Conservation (phyloP, 2,329 filamentous ascomycete species). For the Fusarium anguioides region DNA sequence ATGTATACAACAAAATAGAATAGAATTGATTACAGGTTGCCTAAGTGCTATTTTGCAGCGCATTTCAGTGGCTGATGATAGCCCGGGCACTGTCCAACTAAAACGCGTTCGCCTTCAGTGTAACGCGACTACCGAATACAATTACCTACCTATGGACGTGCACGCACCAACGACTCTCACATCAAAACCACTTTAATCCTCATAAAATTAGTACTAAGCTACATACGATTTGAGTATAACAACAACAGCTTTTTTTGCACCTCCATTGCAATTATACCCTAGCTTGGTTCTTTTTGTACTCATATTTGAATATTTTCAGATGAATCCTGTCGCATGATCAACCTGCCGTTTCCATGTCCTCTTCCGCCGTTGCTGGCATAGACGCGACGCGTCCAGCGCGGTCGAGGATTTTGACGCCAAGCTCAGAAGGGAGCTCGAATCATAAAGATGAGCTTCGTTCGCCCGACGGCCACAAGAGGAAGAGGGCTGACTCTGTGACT, state of each 20-base stretch:
- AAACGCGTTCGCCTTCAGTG: slow-evolving; percentile 3
- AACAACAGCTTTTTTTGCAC: slow-evolving; percentile 25
- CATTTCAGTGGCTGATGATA: neutral
- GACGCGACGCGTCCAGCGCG: slow-evolving; percentile 63
- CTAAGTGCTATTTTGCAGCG: neutral
- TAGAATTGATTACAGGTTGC: no score
- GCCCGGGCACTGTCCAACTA: slow-evolving; percentile 15
- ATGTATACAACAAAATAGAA: neutral
- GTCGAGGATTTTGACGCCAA: slow-evolving; percentile 56
- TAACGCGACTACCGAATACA: slow-evolving; percentile 20
- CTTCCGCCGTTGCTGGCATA: slow-evolving; percentile 49
- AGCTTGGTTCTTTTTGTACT: slow-evolving; percentile 5
- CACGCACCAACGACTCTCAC: slow-evolving; percentile 19
- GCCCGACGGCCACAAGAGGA: slow-evolving; percentile 50
- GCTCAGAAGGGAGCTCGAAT: slow-evolving; percentile 54
- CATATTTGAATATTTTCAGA: slow-evolving; percentile 15
- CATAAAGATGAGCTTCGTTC: slow-evolving; percentile 47
- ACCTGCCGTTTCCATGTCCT: slow-evolving; percentile 47
- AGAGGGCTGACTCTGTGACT: slow-evolving; percentile 53
- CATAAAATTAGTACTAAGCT: neutral
- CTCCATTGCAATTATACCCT: slow-evolving; percentile 16
- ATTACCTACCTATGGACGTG: neutral
- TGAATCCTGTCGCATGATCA: slow-evolving; percentile 34
- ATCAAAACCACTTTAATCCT: slow-evolving; percentile 33
- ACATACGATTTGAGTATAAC: slow-evolving; percentile 12